Evolutionary conservation across 1,284 basidiomycete species (phyloP).

Genomic region (Erythrobasidium hasegawianum): DNA sequence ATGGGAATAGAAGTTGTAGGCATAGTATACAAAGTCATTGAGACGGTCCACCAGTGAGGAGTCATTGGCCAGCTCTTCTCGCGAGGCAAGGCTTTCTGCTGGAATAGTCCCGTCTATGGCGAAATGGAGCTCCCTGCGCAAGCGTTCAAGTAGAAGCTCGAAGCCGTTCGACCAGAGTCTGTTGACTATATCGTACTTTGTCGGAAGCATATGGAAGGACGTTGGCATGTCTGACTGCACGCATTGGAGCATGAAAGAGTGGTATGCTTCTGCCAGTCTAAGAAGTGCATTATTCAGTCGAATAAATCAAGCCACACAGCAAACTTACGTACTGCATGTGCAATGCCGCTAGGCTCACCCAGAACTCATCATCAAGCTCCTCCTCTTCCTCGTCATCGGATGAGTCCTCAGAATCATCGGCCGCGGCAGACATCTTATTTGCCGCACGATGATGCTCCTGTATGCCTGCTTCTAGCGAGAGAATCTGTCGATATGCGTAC

Average conservation of each 20-base stretch:
- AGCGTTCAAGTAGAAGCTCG: constrained; percentile 80
- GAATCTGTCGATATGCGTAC: constrained; percentile 70
- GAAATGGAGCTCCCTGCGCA: constrained; percentile 71
- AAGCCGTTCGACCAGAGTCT: constrained; percentile 90
- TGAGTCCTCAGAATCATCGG: constrained; percentile 4
- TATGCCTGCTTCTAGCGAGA: constrained; percentile 66
- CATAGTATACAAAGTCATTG: constrained; percentile 87
- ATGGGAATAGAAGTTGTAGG: constrained; percentile 88
- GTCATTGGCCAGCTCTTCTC: too few relatives aligned
- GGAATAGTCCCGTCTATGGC: constrained; percentile 7
- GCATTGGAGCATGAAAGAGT: constrained; percentile 78
- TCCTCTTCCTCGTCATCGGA: constrained; percentile 45
- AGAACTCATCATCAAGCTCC: constrained; percentile 47
- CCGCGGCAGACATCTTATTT: constrained; percentile 31
- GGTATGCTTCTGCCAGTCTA: constrained; percentile 85
- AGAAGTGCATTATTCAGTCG: too few relatives aligned
- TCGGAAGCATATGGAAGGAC: constrained; percentile 79
- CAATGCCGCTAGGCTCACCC: constrained; percentile 39
- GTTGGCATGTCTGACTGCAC: constrained; percentile 80
- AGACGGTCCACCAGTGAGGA: constrained; percentile 74
- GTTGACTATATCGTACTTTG: constrained; percentile 90
- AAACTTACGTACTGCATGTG: constrained; percentile 46
- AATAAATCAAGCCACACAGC: too few relatives aligned
- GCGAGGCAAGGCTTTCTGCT: too few relatives aligned
- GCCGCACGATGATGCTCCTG: constrained; percentile 61